Percentiles rank a stretch among this genome's conserved stretches.
Evolutionary conservation across 139 green algal genomes (phyloP).

Genomic region (Choricystis sp.): DNA sequence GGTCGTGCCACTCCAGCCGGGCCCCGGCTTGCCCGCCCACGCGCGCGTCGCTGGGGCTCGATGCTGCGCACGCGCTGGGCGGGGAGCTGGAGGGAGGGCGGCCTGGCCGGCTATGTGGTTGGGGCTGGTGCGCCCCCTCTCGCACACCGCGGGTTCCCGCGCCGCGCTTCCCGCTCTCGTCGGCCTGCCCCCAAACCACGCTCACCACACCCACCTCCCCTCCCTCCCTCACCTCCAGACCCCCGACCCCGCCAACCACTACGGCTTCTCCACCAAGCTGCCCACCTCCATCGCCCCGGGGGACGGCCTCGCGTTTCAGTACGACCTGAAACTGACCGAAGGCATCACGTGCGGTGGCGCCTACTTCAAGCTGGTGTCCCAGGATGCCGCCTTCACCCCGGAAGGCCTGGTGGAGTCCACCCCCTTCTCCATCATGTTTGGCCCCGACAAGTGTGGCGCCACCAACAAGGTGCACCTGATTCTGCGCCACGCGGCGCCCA

Average conservation of each 20-base stretch:
- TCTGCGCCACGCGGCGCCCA: conserved; percentile 57
- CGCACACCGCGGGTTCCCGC: neutral
- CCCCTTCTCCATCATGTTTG: conserved; percentile 97
- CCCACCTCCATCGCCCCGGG: conserved; percentile 26
- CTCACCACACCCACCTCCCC: neutral
- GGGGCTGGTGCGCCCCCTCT: neutral
- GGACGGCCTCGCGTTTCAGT: conserved; percentile 36
- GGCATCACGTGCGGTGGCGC: conserved; percentile 60
- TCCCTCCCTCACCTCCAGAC: conserved; percentile 26
- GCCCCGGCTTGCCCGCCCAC: too few species aligned
- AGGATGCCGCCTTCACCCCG: conserved; percentile 30
- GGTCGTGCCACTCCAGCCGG: too few species aligned
- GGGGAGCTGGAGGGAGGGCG: neutral
- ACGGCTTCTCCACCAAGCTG: conserved; percentile 46
- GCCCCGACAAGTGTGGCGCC: conserved; percentile 91
- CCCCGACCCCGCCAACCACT: conserved; percentile 50
- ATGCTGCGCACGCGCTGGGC: neutral
- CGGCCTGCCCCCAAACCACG: neutral
- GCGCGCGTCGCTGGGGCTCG: neutral
- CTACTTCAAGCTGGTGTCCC: conserved; percentile 83
- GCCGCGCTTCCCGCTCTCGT: neutral
- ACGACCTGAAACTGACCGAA: conserved; percentile 56
- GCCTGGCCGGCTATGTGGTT: too few species aligned
- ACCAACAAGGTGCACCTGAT: conserved; percentile 80
- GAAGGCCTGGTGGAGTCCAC: conserved; percentile 51